Evolutionary conservation across 768 basidiomycete genomes (phyloP), one percentile per base, ranked within the genome.

Genomic region (Austroboletus festivus): DNA sequence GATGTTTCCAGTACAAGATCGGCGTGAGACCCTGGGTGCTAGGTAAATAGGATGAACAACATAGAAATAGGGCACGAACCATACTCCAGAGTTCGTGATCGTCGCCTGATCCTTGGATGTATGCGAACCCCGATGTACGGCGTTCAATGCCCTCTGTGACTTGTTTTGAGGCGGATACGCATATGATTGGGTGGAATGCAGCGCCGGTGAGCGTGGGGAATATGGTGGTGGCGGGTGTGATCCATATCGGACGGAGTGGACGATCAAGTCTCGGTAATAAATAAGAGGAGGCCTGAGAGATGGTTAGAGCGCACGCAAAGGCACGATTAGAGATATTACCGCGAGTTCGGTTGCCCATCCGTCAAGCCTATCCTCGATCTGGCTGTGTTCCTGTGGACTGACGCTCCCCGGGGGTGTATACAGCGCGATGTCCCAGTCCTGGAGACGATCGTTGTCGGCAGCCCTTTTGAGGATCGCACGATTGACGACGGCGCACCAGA

Each of bases 401-500:
- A 91, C 86, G 15, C 71, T 68, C 16, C 77, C 77, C 0, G 85
- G 82, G 2, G 91, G 83, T 1, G 87, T 88, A 57, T 89, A 88
- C 8, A 94, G 70, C 3, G 64, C 57, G 0, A 59, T 65, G 54
- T 86, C 77, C 86, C 85, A 89, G 12, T 15, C n/a, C 6, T 54
- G 47, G 9, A 58, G 44, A 2, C 52, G 21, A 3, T 15, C 13
- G 31, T 28, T 19, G 16, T 48, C 34, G 7, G 50, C 16, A n/a
- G 43, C 21, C 9, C 26, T 53, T 18, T 46, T 56, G 50, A 63
- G 53, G 28, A 80, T 65, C 23, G 80, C 85, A 43, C 81, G 74
- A 60, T 95, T 97, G 52, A 95, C 73, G 5, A 93, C 89, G 9
- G 89, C 74, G 63, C 94, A 95, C 95, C 95, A 98, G 43, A 94